Evolutionary conservation across 176 grass and related monocot species (phyloP), one percentile per base, ranked within the genome.

Genomic region (Neostapfia colusana): DNA sequence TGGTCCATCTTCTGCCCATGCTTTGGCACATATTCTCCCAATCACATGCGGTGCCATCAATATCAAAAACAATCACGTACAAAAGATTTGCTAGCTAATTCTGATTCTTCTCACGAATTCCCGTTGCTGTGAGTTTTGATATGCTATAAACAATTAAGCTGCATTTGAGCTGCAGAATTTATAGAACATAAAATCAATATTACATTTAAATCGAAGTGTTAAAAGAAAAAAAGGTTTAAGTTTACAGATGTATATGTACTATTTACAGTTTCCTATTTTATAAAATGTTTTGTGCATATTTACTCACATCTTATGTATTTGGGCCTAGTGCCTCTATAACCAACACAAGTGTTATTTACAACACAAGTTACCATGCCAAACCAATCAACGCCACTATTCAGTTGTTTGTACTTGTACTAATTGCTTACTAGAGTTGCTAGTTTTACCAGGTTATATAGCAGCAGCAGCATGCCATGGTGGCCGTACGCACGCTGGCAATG

Each of bases 1-100:
- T 65, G 65, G 84, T 77, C 78, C 73, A 49, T 28, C 58, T 57
- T 16, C 20, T 16, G 17, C 55, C 72, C 65, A 65, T 71, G 65
- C 73, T 82, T 70, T 65, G 49, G 85, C 38, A 87, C 79, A 81
- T 86, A 81, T 81, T 81, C 84, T 57, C 13, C 57, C 56, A 43
- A 70, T 65, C 72, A 71, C 64, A 27, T 24, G 36, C 77, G 65
- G 37, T 23, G 27, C 26, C 65, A 74, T 71, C 67, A 39, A 82
- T 40, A 46, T 55, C 27, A 71, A 72, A 31, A 28, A 59, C 64
- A 31, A 31, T 37, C 46, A 16, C 45, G 15, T 27, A 59, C 46
- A n/a, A 55, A 79, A 65, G 56, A 79, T 56, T 73, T 72, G 17
- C n/a, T 36, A 54, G 10, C 38, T 31, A 31, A 31, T 53, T 55